Conservation (phyloP, 106 monocot genomes). For the Dioscorea alata region DNA sequence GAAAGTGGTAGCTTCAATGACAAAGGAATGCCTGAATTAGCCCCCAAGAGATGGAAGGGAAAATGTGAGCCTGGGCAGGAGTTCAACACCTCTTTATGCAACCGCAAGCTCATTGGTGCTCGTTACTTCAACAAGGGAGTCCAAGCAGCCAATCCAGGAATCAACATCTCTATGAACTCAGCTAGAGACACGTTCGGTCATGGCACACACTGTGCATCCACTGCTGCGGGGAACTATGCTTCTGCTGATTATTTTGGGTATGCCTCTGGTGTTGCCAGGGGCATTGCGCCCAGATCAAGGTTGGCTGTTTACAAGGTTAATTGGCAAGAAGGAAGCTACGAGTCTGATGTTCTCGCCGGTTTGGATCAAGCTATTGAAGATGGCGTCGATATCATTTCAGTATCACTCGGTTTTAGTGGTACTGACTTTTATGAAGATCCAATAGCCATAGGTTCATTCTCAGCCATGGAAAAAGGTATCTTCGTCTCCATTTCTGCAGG, state of each 20-base stretch:
- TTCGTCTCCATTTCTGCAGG: constrained; percentile 62
- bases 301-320: constrained; percentile 61
- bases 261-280: constrained; percentile 40
- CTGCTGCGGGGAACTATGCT: constrained; percentile 47
- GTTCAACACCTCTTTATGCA: constrained; percentile 69
- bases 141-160: constrained; percentile 62
- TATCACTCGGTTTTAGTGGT: constrained; percentile 49
- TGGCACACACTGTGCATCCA: constrained; percentile 86
- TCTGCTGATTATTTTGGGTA: constrained; percentile 45
- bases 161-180: constrained; percentile 47
- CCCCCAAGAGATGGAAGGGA: constrained; percentile 62
- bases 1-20: constrained; percentile 75
- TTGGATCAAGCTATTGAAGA: constrained; percentile 53
- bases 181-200: constrained; percentile 71
- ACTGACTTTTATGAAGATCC: constrained; percentile 50
- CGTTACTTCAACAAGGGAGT: constrained; percentile 76
- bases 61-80: constrained; percentile 51
- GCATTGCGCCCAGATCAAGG: constrained; percentile 56
- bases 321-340: constrained; percentile 35
- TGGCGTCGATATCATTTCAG: constrained; percentile 69
- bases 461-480: constrained; percentile 57
- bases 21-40: constrained; percentile 66
- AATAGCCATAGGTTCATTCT: constrained; percentile 50
- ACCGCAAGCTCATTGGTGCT: constrained; percentile 86
- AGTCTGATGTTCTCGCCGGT: constrained; percentile 64